Base-by-base conservation (phyloP, 139 green algal species). In the Volvox reticuliferus region DNA sequence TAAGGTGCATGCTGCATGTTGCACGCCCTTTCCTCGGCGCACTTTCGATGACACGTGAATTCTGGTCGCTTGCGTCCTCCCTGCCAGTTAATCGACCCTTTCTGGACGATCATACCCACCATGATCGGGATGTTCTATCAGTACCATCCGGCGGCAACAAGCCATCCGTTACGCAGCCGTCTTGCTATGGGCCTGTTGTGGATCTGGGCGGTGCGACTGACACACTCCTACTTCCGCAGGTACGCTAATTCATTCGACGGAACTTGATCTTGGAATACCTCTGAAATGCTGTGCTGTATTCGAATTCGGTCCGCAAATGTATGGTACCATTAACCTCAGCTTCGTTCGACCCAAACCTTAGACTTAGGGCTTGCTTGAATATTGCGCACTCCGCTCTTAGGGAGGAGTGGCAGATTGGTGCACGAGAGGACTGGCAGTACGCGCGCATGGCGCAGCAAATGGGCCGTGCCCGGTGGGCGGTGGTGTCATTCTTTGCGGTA, bases 351-450 rank as follows among this genome's bases (percentile, higher is more conserved):
- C 44, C 44, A n/a, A n/a, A n/a, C n/a, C n/a, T n/a, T n/a, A n/a
- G n/a, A n/a, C n/a, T n/a, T n/a, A 55, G 44, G 44, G 5, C 44
- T 55, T 55, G 44, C 44, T 55, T 55, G 44, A 55, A 55, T 55
- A 55, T 55, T 55, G 44, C 44, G 9, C 44, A 55, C 44, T 9
- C 44, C 9, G 44, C 9, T 55, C 44, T n/a, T 86, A 93, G 94
- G 84, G 95, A 98, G 79, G 86, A 92, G 75, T 97, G 94, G 95
- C 88, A 93, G 65, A 86, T 97, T 37, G 96, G 96, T 20, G 89
- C 87, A 13, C 85, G 94, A 6, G 95, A 98, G 87, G 96, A 98
- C 92, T 97, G 95, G 96, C 92, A 95, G 28, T 98, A 95, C 86
- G 89, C 91, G 13, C 93, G 96, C 80, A 94, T 97, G 93, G 82